phyloP scores from a whole-genome alignment of 495 filamentous ascomycete genomes.

The Penicillium angulare region DNA sequence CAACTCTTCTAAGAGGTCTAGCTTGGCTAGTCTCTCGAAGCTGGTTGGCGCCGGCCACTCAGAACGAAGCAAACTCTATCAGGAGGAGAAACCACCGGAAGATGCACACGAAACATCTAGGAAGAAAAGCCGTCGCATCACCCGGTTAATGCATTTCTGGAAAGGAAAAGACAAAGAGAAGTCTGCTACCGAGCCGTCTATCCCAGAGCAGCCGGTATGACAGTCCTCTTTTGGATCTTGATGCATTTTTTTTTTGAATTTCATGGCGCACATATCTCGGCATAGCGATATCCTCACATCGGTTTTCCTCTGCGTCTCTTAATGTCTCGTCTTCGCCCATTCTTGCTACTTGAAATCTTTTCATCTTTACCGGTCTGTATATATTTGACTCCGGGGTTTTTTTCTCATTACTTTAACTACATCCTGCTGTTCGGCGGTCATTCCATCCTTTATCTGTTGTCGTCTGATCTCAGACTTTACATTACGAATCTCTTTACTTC shows the following conservation, averaged over 20 bases:
- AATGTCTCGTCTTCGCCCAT: constrained; percentile 22
- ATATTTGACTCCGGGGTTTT: constrained; percentile 20
- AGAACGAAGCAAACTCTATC: constrained; percentile 76
- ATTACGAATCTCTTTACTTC: constrained; percentile 46
- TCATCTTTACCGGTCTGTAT: constrained; percentile 20
- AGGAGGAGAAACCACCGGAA: constrained; percentile 62
- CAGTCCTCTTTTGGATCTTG: constrained; percentile 15
- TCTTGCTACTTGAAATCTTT: constrained; percentile 13
- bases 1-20: constrained; percentile 64
- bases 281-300: constrained; percentile 32
- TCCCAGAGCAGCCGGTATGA: constrained; percentile 27
- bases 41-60: constrained; percentile 75
- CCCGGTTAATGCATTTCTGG: constrained; percentile 84
- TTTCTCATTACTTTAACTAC: constrained; percentile 5
- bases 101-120: constrained; percentile 61
- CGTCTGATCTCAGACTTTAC: constrained; percentile 20
- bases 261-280: constrained; percentile 28
- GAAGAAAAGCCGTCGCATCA: constrained; percentile 71
- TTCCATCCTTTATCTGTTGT: constrained; percentile 4
- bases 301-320: constrained; percentile 11
- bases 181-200: constrained; percentile 15
- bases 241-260: constrained; percentile 24
- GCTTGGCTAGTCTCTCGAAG: constrained; percentile 80
- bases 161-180: constrained; percentile 56
- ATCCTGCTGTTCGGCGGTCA: constrained; percentile 17